phyloP scores from a whole-genome alignment of 768 basidiomycete species.

The Agrocybe chaxingu region DNA sequence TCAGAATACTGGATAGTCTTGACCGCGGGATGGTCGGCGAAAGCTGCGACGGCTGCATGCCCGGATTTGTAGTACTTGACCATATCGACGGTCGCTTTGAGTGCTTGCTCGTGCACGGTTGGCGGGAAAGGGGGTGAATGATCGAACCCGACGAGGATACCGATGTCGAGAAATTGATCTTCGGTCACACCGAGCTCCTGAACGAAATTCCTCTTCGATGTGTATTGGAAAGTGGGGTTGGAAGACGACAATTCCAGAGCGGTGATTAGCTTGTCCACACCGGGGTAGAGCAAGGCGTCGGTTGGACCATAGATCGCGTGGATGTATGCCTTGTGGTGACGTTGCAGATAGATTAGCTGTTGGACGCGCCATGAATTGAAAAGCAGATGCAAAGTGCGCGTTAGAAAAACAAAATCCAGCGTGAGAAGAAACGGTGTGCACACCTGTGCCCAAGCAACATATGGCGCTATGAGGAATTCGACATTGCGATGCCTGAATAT shows the following conservation, averaged over 20 bases:
- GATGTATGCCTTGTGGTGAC: constrained; percentile 90
- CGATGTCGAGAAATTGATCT: constrained; percentile 94
- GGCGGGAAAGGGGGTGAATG: constrained; percentile 78
- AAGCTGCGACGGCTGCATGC: constrained; percentile 72
- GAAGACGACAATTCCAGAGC: constrained; percentile 72
- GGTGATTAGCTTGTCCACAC: constrained; percentile 86
- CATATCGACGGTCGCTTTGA: constrained; percentile 88
- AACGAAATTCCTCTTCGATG: constrained; percentile 71
- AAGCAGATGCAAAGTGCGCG: neutral
- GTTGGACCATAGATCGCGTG: constrained; percentile 92
- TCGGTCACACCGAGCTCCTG: constrained; percentile 61
- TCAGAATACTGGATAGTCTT: constrained; percentile 80
- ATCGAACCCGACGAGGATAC: constrained; percentile 89
- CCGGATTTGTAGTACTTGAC: constrained; percentile 92
- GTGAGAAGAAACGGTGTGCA: constrained; percentile 27
- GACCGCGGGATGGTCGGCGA: constrained; percentile 77
- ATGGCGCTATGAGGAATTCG: constrained; percentile 95
- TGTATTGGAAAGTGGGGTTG: constrained; percentile 75
- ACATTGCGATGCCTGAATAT: constrained; percentile 94
- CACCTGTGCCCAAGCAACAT: constrained; percentile 94
- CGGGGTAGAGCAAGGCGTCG: constrained; percentile 86
- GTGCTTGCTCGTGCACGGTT: constrained; percentile 72
- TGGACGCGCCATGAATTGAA: neutral
- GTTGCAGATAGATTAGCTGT: constrained; percentile 92
- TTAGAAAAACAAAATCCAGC: constrained; percentile 5